These are phyloP conservation scores for Filosporella fistucella DNA, from an alignment of 495 filamentous ascomycete genomes.

Conservation along the genomic window DNA sequence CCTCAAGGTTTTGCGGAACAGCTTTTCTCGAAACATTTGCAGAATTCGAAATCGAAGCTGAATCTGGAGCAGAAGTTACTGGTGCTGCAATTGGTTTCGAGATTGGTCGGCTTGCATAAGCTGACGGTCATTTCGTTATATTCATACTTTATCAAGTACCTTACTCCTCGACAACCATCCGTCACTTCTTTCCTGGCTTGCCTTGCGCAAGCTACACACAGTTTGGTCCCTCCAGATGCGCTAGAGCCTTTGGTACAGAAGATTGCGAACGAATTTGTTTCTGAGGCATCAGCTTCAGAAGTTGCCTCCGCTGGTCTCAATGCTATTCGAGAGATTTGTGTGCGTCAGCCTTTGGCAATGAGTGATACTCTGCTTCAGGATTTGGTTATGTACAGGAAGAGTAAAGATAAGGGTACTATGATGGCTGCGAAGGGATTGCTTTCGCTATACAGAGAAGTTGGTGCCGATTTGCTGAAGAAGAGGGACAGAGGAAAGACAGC, in stretches of 20 bases:
- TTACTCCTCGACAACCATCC: conserved; percentile 82
- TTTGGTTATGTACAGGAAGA: conserved; percentile 91
- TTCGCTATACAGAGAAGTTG: conserved; percentile 84
- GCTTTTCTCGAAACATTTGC: conserved; percentile 86
- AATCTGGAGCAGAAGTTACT: conserved; percentile 87
- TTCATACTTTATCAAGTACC: conserved; percentile 80
- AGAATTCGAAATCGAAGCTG: conserved; percentile 79
- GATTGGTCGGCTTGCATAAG: conserved; percentile 90
- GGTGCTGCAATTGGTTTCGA: conserved; percentile 82
- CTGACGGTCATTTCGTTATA: conserved; percentile 80
- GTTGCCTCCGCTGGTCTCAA: conserved; percentile 92
- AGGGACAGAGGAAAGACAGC: conserved; percentile 90
- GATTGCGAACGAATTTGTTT: conserved; percentile 98
- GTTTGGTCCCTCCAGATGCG: conserved; percentile 86
- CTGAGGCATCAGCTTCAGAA: conserved; percentile 85
- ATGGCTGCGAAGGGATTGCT: conserved; percentile 94
- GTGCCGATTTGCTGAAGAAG: conserved; percentile 83
- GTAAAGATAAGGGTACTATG: conserved; percentile 95
- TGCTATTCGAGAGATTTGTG: conserved; percentile 90
- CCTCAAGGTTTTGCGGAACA: conserved; percentile 92
- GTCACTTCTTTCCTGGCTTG: conserved; percentile 94
- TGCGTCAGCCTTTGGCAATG: conserved; percentile 90
- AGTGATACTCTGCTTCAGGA: conserved; percentile 94
- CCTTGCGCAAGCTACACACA: conserved; percentile 86
- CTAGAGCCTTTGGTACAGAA: conserved; percentile 90